Evolutionary conservation across 2,329 filamentous ascomycete species (phyloP).

Genomic region (Pyrenophora tritici-repentis): DNA sequence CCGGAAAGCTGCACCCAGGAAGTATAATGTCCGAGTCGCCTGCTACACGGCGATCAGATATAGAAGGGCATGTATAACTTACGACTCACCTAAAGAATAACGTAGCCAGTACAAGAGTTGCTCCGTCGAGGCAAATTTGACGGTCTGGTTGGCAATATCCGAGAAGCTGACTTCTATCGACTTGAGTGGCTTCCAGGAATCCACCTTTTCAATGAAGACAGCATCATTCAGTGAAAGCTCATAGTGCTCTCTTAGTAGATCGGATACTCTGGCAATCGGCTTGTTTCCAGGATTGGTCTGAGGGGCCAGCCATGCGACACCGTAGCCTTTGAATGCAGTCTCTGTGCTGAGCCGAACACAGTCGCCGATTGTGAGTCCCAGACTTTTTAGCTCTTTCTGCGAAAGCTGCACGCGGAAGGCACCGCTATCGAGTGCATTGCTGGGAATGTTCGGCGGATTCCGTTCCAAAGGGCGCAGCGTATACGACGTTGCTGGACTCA

Average conservation of each 20-base stretch:
- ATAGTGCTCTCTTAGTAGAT: constrained; percentile 72
- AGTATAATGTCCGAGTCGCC: constrained; percentile 68
- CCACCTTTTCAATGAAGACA: constrained; percentile 63
- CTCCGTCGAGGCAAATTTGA: constrained; percentile 31
- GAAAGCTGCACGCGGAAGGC: constrained; percentile 65
- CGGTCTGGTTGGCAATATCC: constrained; percentile 22
- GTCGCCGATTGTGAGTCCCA: constrained; percentile 64
- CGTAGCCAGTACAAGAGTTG: constrained; percentile 40
- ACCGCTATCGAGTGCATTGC: constrained; percentile 59
- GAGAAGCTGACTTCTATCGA: constrained; percentile 33
- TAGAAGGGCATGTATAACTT: not conserved
- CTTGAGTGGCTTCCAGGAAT: constrained; percentile 36
- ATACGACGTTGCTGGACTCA: constrained; percentile 46
- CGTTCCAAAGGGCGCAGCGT: constrained; percentile 60
- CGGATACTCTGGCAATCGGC: constrained; percentile 64
- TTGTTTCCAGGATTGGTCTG: constrained; percentile 49
- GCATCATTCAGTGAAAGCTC: constrained; percentile 64
- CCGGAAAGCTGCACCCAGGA: constrained; percentile 72
- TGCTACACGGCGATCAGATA: constrained; percentile 47
- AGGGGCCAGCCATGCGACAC: constrained; percentile 66
- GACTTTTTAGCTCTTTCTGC: constrained; percentile 59
- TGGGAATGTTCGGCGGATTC: constrained; percentile 52
- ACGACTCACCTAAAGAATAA: constrained; percentile 38
- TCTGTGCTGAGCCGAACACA: constrained; percentile 58
- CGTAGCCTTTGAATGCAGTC: constrained; percentile 55